Conservation (phyloP, 1,284 basidiomycete species). For the Apiotrichum brassicae region DNA sequence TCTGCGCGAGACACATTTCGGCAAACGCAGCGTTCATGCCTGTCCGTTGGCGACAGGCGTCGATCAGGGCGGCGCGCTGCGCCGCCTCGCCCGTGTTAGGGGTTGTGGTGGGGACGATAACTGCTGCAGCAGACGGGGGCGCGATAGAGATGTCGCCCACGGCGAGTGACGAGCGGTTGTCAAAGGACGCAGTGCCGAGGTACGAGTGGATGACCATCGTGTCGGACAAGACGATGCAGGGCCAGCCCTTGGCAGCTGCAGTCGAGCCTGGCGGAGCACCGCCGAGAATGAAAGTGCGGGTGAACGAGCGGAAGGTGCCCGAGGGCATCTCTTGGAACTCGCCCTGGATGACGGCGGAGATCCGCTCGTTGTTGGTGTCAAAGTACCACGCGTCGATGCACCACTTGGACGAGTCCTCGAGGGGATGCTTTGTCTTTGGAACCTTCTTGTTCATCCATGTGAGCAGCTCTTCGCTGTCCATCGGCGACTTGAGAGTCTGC, state of each 20-base stretch:
- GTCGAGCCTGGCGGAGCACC: conserved; percentile 71
- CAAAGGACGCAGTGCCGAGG: conserved; percentile 67
- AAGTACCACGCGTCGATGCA: conserved; percentile 82
- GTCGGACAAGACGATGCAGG: conserved; percentile 82
- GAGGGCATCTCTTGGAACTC: conserved; percentile 68
- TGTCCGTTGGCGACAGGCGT: conserved; percentile 61
- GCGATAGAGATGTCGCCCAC: conserved; percentile 40
- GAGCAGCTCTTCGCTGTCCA: conserved; percentile 51
- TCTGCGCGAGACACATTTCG: conserved; percentile 71
- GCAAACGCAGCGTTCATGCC: conserved; percentile 68
- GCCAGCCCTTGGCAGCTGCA: conserved; percentile 74
- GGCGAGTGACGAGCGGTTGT: conserved; percentile 27
- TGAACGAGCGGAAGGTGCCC: conserved; percentile 70
- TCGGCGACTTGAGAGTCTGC: conserved; percentile 66
- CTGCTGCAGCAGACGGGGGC: conserved; percentile 12
- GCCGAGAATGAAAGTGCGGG: conserved; percentile 80
- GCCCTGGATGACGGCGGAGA: conserved; percentile 83
- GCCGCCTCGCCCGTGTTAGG: conserved; percentile 10
- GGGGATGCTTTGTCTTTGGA: conserved; percentile 73
- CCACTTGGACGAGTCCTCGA: conserved; percentile 67
- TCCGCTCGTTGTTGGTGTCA: conserved; percentile 49
- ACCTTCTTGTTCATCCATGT: conserved; percentile 53
- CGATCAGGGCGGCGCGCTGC: conserved; percentile 47
- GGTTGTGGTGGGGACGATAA: conserved; percentile 13
- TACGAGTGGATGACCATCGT: conserved; percentile 75